Conservation (phyloP, 495 filamentous ascomycete genomes). For the Penicillium ucsense region DNA sequence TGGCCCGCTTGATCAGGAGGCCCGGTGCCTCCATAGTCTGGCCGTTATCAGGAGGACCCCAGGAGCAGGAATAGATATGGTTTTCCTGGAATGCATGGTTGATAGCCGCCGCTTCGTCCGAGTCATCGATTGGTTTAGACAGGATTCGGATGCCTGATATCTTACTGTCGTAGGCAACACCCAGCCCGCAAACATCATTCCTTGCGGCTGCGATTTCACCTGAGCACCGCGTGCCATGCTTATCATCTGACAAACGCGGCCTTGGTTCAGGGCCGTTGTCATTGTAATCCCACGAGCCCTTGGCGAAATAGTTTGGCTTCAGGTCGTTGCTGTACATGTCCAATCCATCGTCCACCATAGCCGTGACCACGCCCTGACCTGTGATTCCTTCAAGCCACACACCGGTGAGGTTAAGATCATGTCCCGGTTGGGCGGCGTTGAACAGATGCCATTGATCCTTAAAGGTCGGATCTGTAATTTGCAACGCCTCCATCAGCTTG, state of each 20-base stretch:
- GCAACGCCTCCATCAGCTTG: slow-evolving; percentile 51
- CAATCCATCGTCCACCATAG: slow-evolving; percentile 91
- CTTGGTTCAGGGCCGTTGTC: slow-evolving; percentile 68
- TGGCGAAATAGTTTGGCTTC: slow-evolving; percentile 82
- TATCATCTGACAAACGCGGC: slow-evolving; percentile 70
- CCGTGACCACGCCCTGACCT: slow-evolving; percentile 77
- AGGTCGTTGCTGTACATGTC: slow-evolving; percentile 97
- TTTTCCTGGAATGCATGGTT: slow-evolving; percentile 87
- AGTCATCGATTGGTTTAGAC: slow-evolving; percentile 79
- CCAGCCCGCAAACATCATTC: slow-evolving; percentile 92
- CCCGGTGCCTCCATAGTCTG: slow-evolving; percentile 88
- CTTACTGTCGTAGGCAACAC: slow-evolving; percentile 86
- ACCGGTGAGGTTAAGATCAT: slow-evolving; percentile 91
- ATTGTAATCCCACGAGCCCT: slow-evolving; percentile 93
- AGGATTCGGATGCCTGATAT: slow-evolving; percentile 87
- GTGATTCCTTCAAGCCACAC: slow-evolving; percentile 91
- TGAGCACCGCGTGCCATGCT: slow-evolving; percentile 86
- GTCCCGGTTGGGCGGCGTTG: slow-evolving; percentile 70
- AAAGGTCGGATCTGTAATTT: slow-evolving; percentile 85
- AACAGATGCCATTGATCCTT: slow-evolving; percentile 90
- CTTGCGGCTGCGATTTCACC: slow-evolving; percentile 85
- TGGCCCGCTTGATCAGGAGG: slow-evolving; percentile 76
- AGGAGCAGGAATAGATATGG: slow-evolving; percentile 97
- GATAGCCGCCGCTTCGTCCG: slow-evolving; percentile 84
- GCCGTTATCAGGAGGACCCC: slow-evolving; percentile 93